Base-by-base conservation (phyloP, 2,329 filamentous ascomycete species). In the Sclerotinia subarctica region DNA sequence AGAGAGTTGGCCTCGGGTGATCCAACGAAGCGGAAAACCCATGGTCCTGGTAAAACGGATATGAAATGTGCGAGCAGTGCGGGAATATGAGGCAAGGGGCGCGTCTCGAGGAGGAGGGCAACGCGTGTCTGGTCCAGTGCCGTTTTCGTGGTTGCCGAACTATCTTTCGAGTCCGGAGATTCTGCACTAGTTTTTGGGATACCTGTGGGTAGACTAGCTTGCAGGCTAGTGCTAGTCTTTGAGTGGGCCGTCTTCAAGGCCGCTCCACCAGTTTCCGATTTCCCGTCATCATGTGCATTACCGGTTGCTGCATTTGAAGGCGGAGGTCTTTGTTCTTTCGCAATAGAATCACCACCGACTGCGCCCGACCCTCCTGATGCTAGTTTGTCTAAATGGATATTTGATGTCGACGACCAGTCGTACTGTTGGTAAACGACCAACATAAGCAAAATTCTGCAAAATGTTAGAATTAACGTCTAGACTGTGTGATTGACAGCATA, bases 11-110 rank as follows among this genome's bases (percentile, higher is more conserved):
- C 83, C 69, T 78, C 73, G 4, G 78, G 77, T 3, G 82, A 84
- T 63, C 84, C 84, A 79, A 86, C 84, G 78, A 86, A 85, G 52
- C 80, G 80, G 77, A 86, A 85, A 32, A 78, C 80, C 84, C 84
- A 87, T 77, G 85, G 83, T 0, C 83, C 81, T 5, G 84, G 84
- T 4, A 86, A 80, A 26, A 85, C 81, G 1, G 81, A 78, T 66
- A 84, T 84, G 77, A 86, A 85, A 76, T 86, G 84, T 29, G 85
- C 78, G 76, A 85, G 79, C 51, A 85, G 78, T 0, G 84, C 83
- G 3, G 83, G 83, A 32, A 86, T 79, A 68, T 82, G 77, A 4
- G 83, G 79, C 35, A 80, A 78, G 2, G 82, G 77, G 8, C 84
- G 81, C 73, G 82, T 82, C 76, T 86, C 84, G 70, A 86, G 81